Evolutionary conservation across 176 grass and related monocot genomes (phyloP).

Genomic region (Musa itinerans): DNA sequence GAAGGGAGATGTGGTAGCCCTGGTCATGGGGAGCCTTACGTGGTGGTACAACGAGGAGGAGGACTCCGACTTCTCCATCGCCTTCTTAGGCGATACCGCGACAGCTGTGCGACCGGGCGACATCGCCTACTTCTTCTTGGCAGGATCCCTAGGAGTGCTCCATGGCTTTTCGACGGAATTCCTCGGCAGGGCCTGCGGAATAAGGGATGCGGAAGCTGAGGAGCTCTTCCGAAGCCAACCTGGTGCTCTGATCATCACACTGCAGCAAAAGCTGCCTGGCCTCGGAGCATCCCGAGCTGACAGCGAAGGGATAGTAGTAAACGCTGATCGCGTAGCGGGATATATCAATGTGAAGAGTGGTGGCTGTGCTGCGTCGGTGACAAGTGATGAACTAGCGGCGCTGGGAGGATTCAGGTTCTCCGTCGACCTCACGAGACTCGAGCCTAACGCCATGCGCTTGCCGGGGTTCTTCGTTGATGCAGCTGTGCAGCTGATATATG

Average conservation of each 20-base stretch:
- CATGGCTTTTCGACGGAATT: background rate
- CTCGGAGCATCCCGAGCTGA: background rate
- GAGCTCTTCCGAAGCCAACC: background rate
- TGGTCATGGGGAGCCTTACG: background rate
- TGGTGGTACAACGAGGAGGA: conserved; percentile 1
- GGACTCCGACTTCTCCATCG: background rate
- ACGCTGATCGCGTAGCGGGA: background rate
- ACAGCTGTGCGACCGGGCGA: background rate
- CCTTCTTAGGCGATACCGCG: background rate
- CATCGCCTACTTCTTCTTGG: background rate
- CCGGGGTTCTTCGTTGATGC: background rate
- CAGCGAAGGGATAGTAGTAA: background rate
- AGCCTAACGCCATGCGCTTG: background rate
- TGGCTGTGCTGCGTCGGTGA: background rate
- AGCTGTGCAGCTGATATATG: background rate
- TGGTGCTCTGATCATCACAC: background rate
- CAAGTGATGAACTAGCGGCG: background rate
- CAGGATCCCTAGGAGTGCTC: background rate
- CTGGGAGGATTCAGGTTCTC: background rate
- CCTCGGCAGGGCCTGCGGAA: background rate
- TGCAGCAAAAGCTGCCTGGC: background rate
- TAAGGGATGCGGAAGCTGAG: background rate
- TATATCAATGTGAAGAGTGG: background rate
- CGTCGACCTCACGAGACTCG: background rate
- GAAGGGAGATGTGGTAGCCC: background rate